A percentile compares a stretch with the other conserved stretches of the same genome.
These are phyloP conservation scores for Nymphaea thermarum DNA, from an alignment of 164 flowering plant species.

Conservation along the genomic window DNA sequence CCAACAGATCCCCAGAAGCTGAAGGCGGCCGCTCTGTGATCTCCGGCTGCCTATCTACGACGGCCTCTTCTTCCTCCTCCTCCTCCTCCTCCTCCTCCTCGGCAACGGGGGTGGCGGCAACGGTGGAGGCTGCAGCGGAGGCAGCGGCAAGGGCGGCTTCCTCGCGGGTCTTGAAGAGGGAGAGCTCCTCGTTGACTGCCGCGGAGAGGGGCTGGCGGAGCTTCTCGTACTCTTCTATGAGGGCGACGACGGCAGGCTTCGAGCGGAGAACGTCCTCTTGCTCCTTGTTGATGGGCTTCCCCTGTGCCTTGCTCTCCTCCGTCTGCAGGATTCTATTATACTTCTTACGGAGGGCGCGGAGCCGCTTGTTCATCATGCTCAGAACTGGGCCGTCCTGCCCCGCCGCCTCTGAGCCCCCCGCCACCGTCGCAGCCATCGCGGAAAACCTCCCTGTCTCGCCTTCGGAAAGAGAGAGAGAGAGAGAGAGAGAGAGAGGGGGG, in stretches of 20 bases:
- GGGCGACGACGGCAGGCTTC: slow-evolving; percentile 41
- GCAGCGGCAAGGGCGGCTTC: neutral
- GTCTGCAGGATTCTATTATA: slow-evolving; percentile 63
- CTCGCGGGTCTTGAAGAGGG: slow-evolving; percentile 15
- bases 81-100: neutral
- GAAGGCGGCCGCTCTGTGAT: neutral
- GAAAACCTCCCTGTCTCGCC: neutral
- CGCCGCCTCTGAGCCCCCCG: slow-evolving; percentile 26
- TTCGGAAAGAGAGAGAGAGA: neutral
- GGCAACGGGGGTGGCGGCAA: neutral
- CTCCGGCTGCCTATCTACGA: neutral
- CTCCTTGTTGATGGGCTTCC: slow-evolving; percentile 76
- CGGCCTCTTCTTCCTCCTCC: neutral
- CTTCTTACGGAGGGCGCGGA: slow-evolving; percentile 79
- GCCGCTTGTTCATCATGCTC: slow-evolving; percentile 73
- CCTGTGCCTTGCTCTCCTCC: slow-evolving; percentile 67
- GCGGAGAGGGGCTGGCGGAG: slow-evolving; percentile 56
- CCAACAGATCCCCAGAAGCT: neutral
- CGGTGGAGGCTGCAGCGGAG: slow-evolving; percentile 4
- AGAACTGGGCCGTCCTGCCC: slow-evolving; percentile 56
- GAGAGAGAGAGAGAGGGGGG: neutral
- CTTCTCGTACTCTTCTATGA: slow-evolving; percentile 88
- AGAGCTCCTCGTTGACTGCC: slow-evolving; percentile 64
- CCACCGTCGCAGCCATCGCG: slow-evolving; percentile 12
- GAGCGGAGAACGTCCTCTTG: slow-evolving; percentile 80